A percentile compares a stretch with the other conserved stretches of the same genome.
These are phyloP conservation scores for Thelonectria olida DNA, from an alignment of 2,329 filamentous ascomycete species.

Conservation along the genomic window DNA sequence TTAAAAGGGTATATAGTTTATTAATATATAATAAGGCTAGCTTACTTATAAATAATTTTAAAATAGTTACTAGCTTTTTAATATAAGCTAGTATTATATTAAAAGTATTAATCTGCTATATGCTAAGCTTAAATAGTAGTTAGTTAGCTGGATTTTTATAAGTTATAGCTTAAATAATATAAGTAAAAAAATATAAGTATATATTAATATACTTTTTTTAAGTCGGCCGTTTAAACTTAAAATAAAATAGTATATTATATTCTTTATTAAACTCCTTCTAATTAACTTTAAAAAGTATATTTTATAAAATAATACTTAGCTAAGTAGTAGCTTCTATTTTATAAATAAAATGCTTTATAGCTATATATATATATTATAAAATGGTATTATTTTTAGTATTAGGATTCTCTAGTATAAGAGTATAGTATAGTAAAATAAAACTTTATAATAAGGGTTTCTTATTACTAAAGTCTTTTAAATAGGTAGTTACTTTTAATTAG, in stretches of 20 bases:
- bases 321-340: background rate
- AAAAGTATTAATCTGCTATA: no score
- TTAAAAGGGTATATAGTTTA: background rate
- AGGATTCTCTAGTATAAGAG: no score
- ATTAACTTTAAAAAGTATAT: background rate
- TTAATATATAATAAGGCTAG: no score
- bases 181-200: background rate
- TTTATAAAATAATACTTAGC: background rate
- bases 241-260: background rate
- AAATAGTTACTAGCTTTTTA: no score
- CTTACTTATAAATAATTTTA: no score
- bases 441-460: no score
- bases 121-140: background rate
- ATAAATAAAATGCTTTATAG: background rate
- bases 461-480: no score
- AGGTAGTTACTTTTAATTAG: no score
- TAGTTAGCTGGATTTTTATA: background rate
- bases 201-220: background rate
- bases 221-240: background rate
- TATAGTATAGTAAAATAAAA: no score
- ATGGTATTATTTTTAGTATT: background rate
- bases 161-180: background rate
- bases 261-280: background rate
- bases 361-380: background rate
- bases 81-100: no score